These are phyloP conservation scores for Candida parachauliodes DNA, from an alignment of 805 yeast species.

Conservation along the genomic window DNA sequence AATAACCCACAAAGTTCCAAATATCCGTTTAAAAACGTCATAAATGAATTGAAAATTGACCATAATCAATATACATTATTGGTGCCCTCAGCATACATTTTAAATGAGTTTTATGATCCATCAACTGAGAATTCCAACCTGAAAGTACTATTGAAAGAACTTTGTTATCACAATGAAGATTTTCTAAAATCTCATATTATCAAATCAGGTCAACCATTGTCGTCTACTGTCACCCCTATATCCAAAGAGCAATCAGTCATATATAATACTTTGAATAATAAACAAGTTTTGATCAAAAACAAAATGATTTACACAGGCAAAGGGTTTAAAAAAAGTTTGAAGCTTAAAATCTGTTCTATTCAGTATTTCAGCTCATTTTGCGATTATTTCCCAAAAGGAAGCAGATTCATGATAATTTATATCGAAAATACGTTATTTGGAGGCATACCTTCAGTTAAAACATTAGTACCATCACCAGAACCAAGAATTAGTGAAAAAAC, in stretches of 20 bases:
- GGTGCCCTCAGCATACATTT: conserved; percentile 56
- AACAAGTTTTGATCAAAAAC: conserved; percentile 53
- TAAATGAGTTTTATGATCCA: conserved; percentile 34
- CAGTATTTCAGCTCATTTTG: conserved; percentile 53
- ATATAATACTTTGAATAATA: conserved; percentile 53
- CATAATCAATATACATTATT: conserved; percentile 55
- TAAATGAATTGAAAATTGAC: conserved; percentile 36
- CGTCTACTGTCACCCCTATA: conserved; percentile 21
- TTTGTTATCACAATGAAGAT: conserved; percentile 52
- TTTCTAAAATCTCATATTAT: conserved; percentile 64
- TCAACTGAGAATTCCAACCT: conserved; percentile 15
- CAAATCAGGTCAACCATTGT: conserved; percentile 22
- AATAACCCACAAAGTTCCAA: conserved; percentile 49
- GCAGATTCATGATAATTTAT: conserved; percentile 52
- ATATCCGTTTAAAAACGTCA: conserved; percentile 46
- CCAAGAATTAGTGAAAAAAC: not conserved
- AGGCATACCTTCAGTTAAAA: conserved; percentile 11
- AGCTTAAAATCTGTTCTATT: conserved; percentile 41
- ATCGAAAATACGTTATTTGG: conserved; percentile 58
- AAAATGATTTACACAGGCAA: conserved; percentile 52
- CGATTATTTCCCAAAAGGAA: conserved; percentile 56
- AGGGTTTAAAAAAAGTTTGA: conserved; percentile 50
- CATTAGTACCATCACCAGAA: not conserved
- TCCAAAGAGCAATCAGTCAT: conserved; percentile 38
- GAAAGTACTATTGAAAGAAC: conserved; percentile 40